Conservation (phyloP, 2,329 filamentous ascomycete genomes). For the Pezicula rhizophila region DNA sequence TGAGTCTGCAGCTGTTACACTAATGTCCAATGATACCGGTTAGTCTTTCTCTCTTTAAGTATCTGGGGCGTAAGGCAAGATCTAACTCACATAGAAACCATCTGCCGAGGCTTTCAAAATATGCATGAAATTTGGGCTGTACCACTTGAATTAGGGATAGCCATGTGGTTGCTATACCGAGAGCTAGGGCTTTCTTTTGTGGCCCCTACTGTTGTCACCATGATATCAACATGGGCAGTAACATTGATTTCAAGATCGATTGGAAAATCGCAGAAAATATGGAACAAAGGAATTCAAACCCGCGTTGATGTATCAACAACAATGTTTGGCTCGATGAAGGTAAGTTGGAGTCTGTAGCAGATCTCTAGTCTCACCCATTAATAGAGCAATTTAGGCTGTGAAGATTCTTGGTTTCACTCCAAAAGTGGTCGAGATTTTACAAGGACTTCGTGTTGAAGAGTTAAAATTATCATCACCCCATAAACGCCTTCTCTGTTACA, state of each 20-base stretch:
- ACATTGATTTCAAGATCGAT: conserved; percentile 18
- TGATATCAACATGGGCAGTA: conserved; percentile 22
- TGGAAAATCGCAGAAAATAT: conserved; percentile 22
- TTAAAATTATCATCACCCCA: conserved; percentile 33
- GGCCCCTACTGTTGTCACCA: conserved; percentile 15
- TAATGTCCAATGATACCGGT: conserved; percentile 28
- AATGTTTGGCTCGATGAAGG: conserved; percentile 27
- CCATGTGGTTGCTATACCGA: conserved; percentile 22
- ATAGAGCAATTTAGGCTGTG: conserved; percentile 12
- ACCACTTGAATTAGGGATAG: conserved; percentile 21
- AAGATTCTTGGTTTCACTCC: conserved; percentile 30
- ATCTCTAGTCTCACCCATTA: not conserved
- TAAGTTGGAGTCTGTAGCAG: not conserved
- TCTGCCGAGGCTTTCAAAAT: conserved; percentile 23
- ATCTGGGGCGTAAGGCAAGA: not conserved
- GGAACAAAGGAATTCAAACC: conserved; percentile 26
- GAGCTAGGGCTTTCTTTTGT: conserved; percentile 23
- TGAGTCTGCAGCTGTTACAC: conserved; percentile 22
- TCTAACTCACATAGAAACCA: conserved; percentile 12
- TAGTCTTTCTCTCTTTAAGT: not conserved
- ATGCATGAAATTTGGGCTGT: conserved; percentile 28
- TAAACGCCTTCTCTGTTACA: conserved; percentile 26
- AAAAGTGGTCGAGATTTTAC: conserved; percentile 27
- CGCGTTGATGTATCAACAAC: conserved; percentile 23
- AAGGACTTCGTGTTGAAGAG: conserved; percentile 31